These are phyloP conservation scores for Cyamopsis tetragonoloba DNA, from an alignment of 306 rosid genomes.

Conservation along the genomic window DNA sequence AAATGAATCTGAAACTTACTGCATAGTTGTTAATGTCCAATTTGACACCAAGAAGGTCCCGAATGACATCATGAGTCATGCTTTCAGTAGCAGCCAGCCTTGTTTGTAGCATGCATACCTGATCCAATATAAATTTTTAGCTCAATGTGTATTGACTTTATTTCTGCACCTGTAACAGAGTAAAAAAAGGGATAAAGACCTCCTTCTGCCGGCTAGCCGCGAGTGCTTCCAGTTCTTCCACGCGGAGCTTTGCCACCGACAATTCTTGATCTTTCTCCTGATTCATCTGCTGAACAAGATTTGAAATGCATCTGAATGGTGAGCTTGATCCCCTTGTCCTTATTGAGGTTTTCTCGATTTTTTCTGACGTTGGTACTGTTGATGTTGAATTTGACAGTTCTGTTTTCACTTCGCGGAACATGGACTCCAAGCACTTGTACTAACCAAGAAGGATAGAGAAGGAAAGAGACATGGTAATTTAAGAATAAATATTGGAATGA, in stretches of 20 bases:
- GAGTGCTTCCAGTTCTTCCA: constrained; percentile 79
- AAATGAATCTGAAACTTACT: constrained; percentile 46
- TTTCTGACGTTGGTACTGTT: constrained; percentile 38
- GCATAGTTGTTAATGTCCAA: constrained; percentile 85
- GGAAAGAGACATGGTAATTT: constrained; percentile 17
- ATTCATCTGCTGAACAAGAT: constrained; percentile 89
- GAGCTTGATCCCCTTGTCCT: constrained; percentile 90
- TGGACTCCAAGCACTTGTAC: constrained; percentile 84
- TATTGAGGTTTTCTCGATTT: constrained; percentile 53
- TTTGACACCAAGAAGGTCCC: constrained; percentile 90
- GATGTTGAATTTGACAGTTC: constrained; percentile 49
- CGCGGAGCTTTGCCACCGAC: constrained; percentile 52
- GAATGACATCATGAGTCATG: constrained; percentile 98
- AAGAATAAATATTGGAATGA: constrained; percentile 27
- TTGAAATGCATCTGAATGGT: constrained; percentile 89
- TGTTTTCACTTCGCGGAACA: constrained; percentile 74
- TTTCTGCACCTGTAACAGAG: background rate
- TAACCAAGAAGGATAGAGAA: constrained; percentile 37
- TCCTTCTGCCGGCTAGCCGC: constrained; percentile 73
- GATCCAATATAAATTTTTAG: constrained; percentile 27
- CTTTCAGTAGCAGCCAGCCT: constrained; percentile 91
- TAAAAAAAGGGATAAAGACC: constrained; percentile 44
- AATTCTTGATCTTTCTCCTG: constrained; percentile 87
- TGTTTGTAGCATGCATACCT: constrained; percentile 77
- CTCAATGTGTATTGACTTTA: background rate